Evolutionary conservation across 176 grass and related monocot genomes (phyloP), one percentile per base, ranked within the genome.

Genomic region (Aegilops speltoides): DNA sequence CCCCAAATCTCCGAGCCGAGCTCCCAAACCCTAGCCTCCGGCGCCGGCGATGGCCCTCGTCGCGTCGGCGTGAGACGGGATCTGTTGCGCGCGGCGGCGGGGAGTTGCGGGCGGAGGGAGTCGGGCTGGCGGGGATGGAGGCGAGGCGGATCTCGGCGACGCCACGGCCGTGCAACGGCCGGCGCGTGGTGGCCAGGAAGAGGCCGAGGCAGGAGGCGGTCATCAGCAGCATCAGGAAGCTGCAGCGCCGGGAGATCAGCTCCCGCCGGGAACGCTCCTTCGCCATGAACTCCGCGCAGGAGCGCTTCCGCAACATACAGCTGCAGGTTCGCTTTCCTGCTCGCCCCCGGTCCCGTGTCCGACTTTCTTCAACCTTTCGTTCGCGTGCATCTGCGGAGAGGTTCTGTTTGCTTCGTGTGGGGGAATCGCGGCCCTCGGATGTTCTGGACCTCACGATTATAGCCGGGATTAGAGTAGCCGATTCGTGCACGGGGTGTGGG

Each of bases 211-310:
- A 86, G 63, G 95, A 97, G 66, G 56, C 79, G 23, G 70, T 79
- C 11, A 81, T 94, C 43, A 97, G 90, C 87, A 97, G 92, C 86
- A 88, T 97, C 57, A 68, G 89, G 54, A 97, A 97, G 86, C 88
- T 97, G 40, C 92, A 92, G 95, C 81, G 95, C 12, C 79, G 95
- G 86, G 95, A 97, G 92, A 92, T 94, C 88, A 89, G 95, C 92
- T 94, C 92, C 6, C 59, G 67, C 86, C 84, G 95, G 12, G 90
- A 97, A 33, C 90, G 95, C 56, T 33, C 88, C 72, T 97, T 94
- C 79, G 41, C 92, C 82, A 90, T 94, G 90, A 94, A 90, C 95
- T 86, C 83, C 83, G 90, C 92, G 22, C 92, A 97, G 88, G 95
- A 94, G 86, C 86, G 95, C 68, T 97, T 97, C 85, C 88, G 95